These are phyloP conservation scores for Inonotus obliquus DNA, from an alignment of 1,284 basidiomycete genomes.

Conservation along the genomic window DNA sequence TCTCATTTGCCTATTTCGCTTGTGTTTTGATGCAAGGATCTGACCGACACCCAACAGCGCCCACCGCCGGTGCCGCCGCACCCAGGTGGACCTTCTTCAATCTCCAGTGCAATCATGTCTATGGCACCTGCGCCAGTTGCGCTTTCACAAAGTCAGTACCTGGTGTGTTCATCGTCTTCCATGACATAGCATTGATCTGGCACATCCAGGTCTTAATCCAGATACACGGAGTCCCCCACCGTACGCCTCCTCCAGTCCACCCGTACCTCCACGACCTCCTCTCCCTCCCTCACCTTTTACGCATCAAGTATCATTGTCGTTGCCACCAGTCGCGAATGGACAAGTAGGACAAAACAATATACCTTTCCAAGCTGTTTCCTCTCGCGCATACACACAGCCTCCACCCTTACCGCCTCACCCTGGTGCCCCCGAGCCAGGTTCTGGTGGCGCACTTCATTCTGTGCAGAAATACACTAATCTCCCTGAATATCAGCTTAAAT, in stretches of 20 bases:
- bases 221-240: slow-evolving; percentile 5
- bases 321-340: background rate
- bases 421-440: background rate
- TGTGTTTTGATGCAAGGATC: background rate
- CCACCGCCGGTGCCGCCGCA: slow-evolving; percentile 14
- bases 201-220: background rate
- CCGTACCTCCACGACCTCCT: slow-evolving; percentile 19
- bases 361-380: slow-evolving; percentile 25
- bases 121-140: background rate
- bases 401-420: slow-evolving; percentile 12
- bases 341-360: slow-evolving; percentile 1
- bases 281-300: slow-evolving; percentile 10
- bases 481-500: background rate
- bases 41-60: background rate
- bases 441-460: background rate
- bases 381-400: slow-evolving; percentile 25
- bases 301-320: slow-evolving; percentile 3
- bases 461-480: background rate
- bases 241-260: slow-evolving; percentile 4
- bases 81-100: background rate
- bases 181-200: background rate
- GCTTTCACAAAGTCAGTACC: background rate
- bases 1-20: background rate
- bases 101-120: background rate
- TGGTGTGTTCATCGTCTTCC: background rate